Conservation (phyloP, 2,329 filamentous ascomycete species). For the Cucurbitaria berberidis region DNA sequence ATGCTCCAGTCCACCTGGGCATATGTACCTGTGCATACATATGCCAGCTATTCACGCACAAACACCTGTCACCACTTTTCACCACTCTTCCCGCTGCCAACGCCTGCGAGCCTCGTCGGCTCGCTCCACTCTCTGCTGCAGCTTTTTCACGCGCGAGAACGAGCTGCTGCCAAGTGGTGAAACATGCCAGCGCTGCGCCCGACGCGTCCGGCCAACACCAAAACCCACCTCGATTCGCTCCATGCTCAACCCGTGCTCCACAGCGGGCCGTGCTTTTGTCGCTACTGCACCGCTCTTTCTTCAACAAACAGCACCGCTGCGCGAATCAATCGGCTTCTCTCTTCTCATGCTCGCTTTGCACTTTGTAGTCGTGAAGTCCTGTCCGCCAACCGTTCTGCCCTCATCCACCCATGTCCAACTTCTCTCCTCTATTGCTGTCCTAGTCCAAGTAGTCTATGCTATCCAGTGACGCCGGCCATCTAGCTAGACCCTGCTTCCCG, state of each 20-base stretch:
- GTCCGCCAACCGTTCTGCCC: not conserved
- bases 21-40: too few relatives aligned
- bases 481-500: too few relatives aligned
- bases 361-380: not conserved
- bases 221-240: slow-evolving; percentile 30
- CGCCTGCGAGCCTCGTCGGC: slow-evolving; percentile 7
- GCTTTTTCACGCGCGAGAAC: slow-evolving; percentile 23
- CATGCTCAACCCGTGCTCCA: slow-evolving; percentile 21
- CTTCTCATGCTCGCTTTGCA: not conserved
- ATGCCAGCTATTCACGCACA: too few relatives aligned
- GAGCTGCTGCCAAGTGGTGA: slow-evolving; percentile 16
- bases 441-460: too few relatives aligned
- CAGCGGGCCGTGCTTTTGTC: slow-evolving; percentile 23
- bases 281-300: slow-evolving; percentile 22
- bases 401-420: too few relatives aligned
- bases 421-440: too few relatives aligned
- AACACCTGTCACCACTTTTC: slow-evolving; percentile 38
- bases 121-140: slow-evolving; percentile 16
- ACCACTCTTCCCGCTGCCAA: slow-evolving; percentile 24
- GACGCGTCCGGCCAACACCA: slow-evolving; percentile 11
- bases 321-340: too few relatives aligned
- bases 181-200: slow-evolving; percentile 22
- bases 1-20: too few relatives aligned
- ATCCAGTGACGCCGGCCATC: too few relatives aligned
- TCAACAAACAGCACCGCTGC: slow-evolving; percentile 4